phyloP scores from a whole-genome alignment of 129 eudicot genomes.

The Pseudognaphalium luteoalbum region DNA sequence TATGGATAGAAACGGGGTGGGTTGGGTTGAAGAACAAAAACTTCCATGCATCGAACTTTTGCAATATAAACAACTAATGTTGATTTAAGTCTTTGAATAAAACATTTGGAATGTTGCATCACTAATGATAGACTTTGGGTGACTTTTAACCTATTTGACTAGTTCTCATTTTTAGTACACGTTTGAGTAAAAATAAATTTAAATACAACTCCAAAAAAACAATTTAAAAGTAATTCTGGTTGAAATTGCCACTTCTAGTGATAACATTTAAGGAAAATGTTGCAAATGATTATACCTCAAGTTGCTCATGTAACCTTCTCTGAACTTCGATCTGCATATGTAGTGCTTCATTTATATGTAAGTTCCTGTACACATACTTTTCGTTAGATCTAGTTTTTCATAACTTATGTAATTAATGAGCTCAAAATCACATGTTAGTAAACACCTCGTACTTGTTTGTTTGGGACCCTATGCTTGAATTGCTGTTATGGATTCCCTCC shows the following conservation, averaged over 20 bases:
- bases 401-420: not conserved
- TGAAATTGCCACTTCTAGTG: too few species aligned
- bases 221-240: too few species aligned
- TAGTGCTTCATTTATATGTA: constrained; percentile 72
- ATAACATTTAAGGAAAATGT: not conserved
- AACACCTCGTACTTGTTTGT: constrained; percentile 60
- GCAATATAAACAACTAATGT: not conserved
- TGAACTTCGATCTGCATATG: constrained; percentile 92
- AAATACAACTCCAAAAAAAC: too few species aligned
- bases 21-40: not conserved
- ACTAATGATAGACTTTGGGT: too few species aligned
- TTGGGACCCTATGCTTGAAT: constrained; percentile 48
- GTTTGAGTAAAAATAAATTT: not conserved
- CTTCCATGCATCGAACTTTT: not conserved
- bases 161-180: too few species aligned
- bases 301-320: constrained; percentile 84
- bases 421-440: constrained; percentile 6
- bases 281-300: constrained; percentile 63
- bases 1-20: not conserved
- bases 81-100: not conserved
- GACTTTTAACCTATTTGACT: not conserved
- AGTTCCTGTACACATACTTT: constrained; percentile 45
- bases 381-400: constrained; percentile 10
- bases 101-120: not conserved
- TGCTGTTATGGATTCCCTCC: constrained; percentile 43